phyloP scores from a whole-genome alignment of 1,284 basidiomycete species.

The Leccinum subrobustum region DNA sequence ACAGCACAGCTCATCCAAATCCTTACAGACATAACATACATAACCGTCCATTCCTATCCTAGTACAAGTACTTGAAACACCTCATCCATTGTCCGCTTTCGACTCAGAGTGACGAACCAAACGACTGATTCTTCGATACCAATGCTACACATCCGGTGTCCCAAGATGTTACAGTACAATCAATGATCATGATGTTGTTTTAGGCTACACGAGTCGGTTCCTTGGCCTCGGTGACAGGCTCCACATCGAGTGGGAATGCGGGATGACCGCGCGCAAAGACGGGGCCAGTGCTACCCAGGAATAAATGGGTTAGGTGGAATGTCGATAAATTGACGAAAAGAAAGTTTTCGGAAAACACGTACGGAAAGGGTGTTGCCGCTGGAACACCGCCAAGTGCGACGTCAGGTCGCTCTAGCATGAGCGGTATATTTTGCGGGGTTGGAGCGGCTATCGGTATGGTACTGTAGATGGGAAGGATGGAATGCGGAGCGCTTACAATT shows the following conservation, averaged over 20 bases:
- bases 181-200: neutral
- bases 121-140: neutral
- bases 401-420: neutral
- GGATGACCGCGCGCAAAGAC: neutral
- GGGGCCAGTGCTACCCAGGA: neutral
- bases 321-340: neutral
- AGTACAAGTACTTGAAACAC: neutral
- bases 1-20: too few relatives aligned
- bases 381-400: neutral
- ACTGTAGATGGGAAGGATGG: neutral
- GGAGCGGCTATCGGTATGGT: neutral
- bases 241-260: neutral
- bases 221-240: neutral
- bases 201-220: neutral
- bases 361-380: neutral
- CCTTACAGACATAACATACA: neutral
- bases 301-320: neutral
- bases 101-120: neutral
- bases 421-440: neutral
- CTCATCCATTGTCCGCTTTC: neutral
- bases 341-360: neutral
- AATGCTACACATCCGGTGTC: neutral
- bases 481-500: neutral
- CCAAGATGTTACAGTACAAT: neutral
- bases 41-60: neutral